Evolutionary conservation across 2,329 filamentous ascomycete genomes (phyloP), one percentile per base, ranked within the genome.

Genomic region (Cryphonectria japonica): DNA sequence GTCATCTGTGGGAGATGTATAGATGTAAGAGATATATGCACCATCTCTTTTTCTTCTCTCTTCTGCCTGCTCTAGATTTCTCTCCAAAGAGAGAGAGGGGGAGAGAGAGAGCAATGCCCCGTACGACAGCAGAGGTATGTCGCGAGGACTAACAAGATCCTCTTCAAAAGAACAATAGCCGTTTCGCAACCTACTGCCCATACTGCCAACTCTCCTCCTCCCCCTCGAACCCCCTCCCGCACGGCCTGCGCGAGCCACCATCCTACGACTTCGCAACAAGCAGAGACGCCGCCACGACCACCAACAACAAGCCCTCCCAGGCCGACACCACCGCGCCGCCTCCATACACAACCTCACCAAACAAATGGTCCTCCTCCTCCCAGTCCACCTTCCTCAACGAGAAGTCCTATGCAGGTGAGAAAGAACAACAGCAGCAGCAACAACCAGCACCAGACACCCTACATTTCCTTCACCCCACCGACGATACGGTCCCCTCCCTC

Each of bases 171-270:
- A 81, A 87, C 63, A 94, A 94, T 78, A 82, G 85, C 41, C 89
- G 92, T 57, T 94, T 93, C 80, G 86, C 86, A 68, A 82, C 84
- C 46, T 89, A 89, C 78, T 89, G 89, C 78, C 93, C 93, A 0
- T 95, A 92, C 79, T 96, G 93, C 78, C 93, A 95, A 80, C 87
- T 93, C 75, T 90, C 90, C 6, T 86, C 83, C 61, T 82, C 81
- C 5, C 88, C 90, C 2, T 88, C 88, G 29, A 80, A 9, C 80
- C 90, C 14, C 14, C 80, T 87, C 3, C 84, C 89, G 1, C 89
- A 89, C 80, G 89, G 91, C 14, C 84, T 93, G 34, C 87, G 85
- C 76, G 88, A 91, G 71, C 91, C 91, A n/a, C 91, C 91, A 1
- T 84, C 87, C 14, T 94, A 94, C 82, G 82, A 84, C 76, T 73